These are phyloP conservation scores for Asterophora lycoperdoides DNA, from an alignment of 768 basidiomycete genomes.

Conservation along the genomic window DNA sequence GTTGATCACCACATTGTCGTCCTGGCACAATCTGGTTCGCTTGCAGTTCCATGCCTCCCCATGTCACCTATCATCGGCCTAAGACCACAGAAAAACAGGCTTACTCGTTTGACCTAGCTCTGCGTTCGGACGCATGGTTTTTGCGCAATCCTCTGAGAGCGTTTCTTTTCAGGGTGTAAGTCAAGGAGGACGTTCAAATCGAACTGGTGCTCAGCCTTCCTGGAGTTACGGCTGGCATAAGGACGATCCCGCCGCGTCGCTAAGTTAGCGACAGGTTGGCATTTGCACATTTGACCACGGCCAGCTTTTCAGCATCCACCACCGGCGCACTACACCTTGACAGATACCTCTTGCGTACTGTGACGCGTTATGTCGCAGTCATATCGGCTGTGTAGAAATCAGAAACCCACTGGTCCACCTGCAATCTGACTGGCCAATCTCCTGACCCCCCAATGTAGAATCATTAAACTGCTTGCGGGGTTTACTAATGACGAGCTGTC, in stretches of 20 bases:
- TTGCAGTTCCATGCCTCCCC: not conserved
- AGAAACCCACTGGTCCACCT: not conserved
- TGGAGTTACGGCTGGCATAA: not conserved
- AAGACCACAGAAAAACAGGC: not conserved
- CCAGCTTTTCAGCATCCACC: not conserved
- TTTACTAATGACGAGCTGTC: not conserved
- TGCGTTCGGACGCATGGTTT: no score
- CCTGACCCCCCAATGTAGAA: not conserved
- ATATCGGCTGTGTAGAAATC: not conserved
- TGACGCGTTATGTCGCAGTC: not conserved
- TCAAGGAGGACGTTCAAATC: not conserved
- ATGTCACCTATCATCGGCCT: not conserved
- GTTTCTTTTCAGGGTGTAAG: no score
- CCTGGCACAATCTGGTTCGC: not conserved
- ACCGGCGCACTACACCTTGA: not conserved
- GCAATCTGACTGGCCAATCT: not conserved
- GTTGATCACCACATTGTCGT: slow-evolving; percentile 1
- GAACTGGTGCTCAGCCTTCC: not conserved
- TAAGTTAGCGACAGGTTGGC: not conserved
- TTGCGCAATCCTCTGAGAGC: no score
- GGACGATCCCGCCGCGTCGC: not conserved
- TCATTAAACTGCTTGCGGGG: not conserved
- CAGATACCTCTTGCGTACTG: not conserved
- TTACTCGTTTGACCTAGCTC: no score
- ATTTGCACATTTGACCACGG: not conserved